Conservation (phyloP, 495 filamentous ascomycete genomes). For the Hypoxylon fuscum region DNA sequence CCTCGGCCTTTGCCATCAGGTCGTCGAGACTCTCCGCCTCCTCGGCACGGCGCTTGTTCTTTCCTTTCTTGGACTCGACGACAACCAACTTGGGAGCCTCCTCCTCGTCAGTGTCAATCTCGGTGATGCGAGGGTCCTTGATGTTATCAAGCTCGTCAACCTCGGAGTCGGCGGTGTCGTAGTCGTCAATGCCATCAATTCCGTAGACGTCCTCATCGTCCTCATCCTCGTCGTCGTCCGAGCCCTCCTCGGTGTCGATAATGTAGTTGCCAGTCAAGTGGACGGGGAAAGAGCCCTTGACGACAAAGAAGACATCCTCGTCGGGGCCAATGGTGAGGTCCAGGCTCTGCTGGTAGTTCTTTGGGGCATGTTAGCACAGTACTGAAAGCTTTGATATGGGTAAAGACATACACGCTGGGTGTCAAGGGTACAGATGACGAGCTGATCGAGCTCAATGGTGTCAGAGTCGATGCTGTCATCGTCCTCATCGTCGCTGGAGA, state of each 20-base stretch:
- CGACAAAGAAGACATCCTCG: constrained; percentile 90
- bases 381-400: neutral
- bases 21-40: constrained; percentile 75
- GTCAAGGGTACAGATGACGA: constrained; percentile 93
- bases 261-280: constrained; percentile 97
- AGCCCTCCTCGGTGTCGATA: constrained; percentile 60
- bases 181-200: constrained; percentile 64
- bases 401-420: constrained; percentile 62
- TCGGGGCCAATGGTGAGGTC: constrained; percentile 87
- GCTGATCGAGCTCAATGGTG: constrained; percentile 71
- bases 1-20: constrained; percentile 71
- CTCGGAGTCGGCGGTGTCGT: constrained; percentile 67
- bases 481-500: constrained; percentile 69
- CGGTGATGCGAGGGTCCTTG: constrained; percentile 81
- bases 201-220: constrained; percentile 82
- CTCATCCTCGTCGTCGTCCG: constrained; percentile 71
- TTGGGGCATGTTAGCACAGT: constrained; percentile 44
- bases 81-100: constrained; percentile 78
- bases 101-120: constrained; percentile 86
- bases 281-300: constrained; percentile 86
- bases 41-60: constrained; percentile 88
- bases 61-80: constrained; percentile 69
- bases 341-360: constrained; percentile 96
- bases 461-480: constrained; percentile 65
- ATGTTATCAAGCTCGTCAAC: constrained; percentile 87